phyloP scores from a whole-genome alignment of 768 basidiomycete species.

The Panaeolus papilionaceus region DNA sequence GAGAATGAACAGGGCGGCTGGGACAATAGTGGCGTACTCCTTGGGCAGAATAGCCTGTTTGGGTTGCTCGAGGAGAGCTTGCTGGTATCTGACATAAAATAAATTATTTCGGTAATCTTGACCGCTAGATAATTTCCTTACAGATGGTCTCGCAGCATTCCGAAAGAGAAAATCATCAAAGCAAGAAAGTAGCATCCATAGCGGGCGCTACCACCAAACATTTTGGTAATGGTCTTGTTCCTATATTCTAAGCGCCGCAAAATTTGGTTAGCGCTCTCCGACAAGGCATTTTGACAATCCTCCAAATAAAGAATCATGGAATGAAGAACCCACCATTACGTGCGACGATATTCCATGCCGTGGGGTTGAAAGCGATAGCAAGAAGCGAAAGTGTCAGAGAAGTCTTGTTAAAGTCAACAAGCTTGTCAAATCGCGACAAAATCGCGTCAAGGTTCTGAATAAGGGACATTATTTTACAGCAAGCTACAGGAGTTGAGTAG shows the following conservation, averaged over 20 bases:
- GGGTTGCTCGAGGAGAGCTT: conserved; percentile 82
- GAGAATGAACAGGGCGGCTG: conserved; percentile 62
- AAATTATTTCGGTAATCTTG: neutral
- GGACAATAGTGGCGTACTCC: conserved; percentile 65
- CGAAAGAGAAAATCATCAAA: conserved; percentile 81
- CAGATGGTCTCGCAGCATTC: conserved; percentile 87
- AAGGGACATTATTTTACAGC: conserved; percentile 17
- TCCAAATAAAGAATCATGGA: conserved; percentile 13
- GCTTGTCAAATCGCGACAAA: conserved; percentile 5
- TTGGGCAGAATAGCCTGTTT: conserved; percentile 65
- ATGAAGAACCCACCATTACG: conserved; percentile 73
- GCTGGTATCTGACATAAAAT: conserved; percentile 63
- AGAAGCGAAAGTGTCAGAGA: conserved; percentile 73
- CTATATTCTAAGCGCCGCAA: conserved; percentile 54
- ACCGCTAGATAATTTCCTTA: conserved; percentile 42
- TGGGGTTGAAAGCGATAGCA: conserved; percentile 88
- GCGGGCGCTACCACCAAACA: conserved; percentile 76
- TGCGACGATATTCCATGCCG: conserved; percentile 95
- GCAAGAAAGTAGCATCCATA: conserved; percentile 91
- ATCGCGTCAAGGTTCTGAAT: conserved; percentile 23
- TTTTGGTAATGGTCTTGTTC: conserved; percentile 86
- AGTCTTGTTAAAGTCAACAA: conserved; percentile 66
- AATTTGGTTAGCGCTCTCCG: conserved; percentile 1
- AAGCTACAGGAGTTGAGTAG: neutral
- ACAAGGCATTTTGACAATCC: neutral